Conservation (phyloP, 345 rosid species). For the Carallia brachiata region DNA sequence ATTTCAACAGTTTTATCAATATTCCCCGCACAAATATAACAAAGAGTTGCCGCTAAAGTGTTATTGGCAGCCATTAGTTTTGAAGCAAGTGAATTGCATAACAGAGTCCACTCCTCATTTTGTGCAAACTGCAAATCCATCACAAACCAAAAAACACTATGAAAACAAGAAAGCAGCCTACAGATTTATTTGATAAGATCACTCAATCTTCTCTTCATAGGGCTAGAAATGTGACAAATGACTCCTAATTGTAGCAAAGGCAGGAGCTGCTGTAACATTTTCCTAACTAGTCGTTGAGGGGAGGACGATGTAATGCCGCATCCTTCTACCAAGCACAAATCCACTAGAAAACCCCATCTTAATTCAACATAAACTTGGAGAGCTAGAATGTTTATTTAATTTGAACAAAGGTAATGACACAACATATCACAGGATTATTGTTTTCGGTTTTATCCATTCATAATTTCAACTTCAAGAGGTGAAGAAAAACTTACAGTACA, state of each 20-base stretch:
- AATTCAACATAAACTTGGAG: too few species aligned
- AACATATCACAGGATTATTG: neutral
- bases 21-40: slow-evolving; percentile 95
- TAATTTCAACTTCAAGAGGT: neutral
- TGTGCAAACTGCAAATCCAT: slow-evolving; percentile 73
- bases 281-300: too few species aligned
- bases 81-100: slow-evolving; percentile 83
- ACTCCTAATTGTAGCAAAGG: neutral
- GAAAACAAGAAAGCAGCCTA: too few species aligned
- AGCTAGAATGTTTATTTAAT: too few species aligned
- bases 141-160: slow-evolving; percentile 14
- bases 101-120: slow-evolving; percentile 79
- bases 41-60: slow-evolving; percentile 87
- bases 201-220: too few species aligned
- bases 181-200: neutral
- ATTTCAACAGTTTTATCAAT: slow-evolving; percentile 98
- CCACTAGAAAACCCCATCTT: too few species aligned
- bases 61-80: slow-evolving; percentile 73
- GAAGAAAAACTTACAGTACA: slow-evolving; percentile 67
- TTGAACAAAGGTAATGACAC: too few species aligned
- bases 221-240: neutral
- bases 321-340: too few species aligned
- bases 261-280: too few species aligned
- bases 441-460: too few species aligned
- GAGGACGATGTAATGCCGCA: too few species aligned